Base-by-base conservation (phyloP, 169 alveolate genomes). In the Theileria annulata region DNA sequence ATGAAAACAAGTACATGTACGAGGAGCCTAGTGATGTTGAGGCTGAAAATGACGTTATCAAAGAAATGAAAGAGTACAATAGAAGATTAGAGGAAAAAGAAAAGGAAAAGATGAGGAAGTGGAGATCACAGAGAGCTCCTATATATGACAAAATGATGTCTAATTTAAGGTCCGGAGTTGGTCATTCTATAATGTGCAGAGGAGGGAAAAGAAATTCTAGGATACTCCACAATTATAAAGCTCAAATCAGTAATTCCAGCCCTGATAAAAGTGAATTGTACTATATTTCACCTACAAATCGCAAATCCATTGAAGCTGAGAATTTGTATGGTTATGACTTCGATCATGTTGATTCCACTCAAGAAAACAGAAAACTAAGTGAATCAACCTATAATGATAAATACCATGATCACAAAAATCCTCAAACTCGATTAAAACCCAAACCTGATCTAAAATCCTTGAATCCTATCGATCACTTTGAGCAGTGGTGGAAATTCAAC, bases 401-500 rank as follows among this genome's bases (percentile, higher is more conserved):
- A 9, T 25, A 42, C 9, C 3, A 4, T 21, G 56, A 56, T 25
- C 51, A 0, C 51, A 42, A 42, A 42, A 42, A 42, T 42, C 6
- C 51, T 8, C 6, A 17, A 42, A 42, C 51, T 42, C 6, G 51
- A 17, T 8, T 42, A 8, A 42, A 8, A 8, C 51, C 51, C 0
- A 42, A 59, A 8, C 42, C 42, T 59, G 73, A 64, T 64, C 10
- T 12, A 64, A 12, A 8, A 21, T n/a, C 73, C 35, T 21, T 35
- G 56, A 25, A 64, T 37, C 56, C 73, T 19, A 12, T 64, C n/a
- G 49, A 64, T 9, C 42, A 70, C 54, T 70, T 70, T 30, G 77
- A 70, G 31, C 33, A 27, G 33, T 70, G 77, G 77, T 70, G 77
- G 77, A 70, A 35, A 49, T n/a, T 27, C 3, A 70, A 70, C 35